Conservation (phyloP, 1,284 basidiomycete genomes). For the Testicularia cyperi region DNA sequence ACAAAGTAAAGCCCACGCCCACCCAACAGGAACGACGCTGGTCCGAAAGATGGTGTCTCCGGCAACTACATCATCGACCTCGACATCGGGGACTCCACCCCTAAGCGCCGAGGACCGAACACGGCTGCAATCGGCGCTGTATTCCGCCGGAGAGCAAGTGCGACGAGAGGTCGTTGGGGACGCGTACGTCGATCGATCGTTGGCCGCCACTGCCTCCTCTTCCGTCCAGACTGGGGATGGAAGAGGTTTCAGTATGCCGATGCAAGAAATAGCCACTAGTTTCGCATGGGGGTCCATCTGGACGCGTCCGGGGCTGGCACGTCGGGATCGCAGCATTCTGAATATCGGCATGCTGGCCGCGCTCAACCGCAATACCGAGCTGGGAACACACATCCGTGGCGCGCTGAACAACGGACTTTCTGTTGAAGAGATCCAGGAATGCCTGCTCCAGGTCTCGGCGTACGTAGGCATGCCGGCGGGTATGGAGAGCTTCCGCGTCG, state of each 20-base stretch:
- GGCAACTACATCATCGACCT: no score
- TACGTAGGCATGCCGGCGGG: constrained; percentile 38
- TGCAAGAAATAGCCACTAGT: constrained; percentile 25
- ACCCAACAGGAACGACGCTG: no score
- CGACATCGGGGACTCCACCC: no score
- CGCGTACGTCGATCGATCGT: constrained; percentile 21
- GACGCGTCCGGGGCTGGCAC: constrained; percentile 18
- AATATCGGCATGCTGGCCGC: constrained; percentile 34
- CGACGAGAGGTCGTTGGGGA: constrained; percentile 23
- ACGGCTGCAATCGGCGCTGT: no score
- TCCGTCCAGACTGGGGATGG: no score
- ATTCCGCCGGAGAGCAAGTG: no score
- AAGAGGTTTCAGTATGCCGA: constrained; percentile 25
- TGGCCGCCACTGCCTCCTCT: constrained; percentile 10
- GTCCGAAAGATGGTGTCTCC: no score
- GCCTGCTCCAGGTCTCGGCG: constrained; percentile 27
- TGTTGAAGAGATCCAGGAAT: constrained; percentile 24
- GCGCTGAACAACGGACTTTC: constrained; percentile 39
- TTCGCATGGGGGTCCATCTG: constrained; percentile 33
- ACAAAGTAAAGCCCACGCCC: no score
- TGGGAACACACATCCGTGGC: constrained; percentile 26
- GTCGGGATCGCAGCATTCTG: constrained; percentile 29
- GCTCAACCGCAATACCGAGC: constrained; percentile 22
- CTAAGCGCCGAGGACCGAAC: no score
- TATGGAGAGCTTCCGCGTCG: constrained; percentile 28